Conservation (phyloP, 202 grass and related monocot species). For the Musa balbisiana region DNA sequence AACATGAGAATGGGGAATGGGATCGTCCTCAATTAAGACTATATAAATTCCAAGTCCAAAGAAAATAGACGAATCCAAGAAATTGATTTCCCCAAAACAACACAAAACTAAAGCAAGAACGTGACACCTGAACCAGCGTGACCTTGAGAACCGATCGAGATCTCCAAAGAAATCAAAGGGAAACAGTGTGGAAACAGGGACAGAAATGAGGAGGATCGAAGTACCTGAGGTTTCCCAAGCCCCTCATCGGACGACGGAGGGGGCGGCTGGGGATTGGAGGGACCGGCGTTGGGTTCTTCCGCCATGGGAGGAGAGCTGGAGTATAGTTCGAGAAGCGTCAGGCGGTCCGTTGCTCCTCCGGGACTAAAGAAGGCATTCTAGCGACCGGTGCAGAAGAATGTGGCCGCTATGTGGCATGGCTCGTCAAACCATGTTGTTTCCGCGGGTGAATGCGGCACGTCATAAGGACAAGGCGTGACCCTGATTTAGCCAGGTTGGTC, state of each 20-base stretch:
- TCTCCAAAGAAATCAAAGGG: neutral
- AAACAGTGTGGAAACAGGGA: neutral
- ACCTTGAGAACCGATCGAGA: neutral
- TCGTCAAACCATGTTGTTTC: too few relatives aligned
- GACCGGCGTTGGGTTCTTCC: neutral
- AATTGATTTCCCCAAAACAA: neutral
- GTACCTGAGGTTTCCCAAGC: neutral
- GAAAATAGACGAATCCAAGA: neutral
- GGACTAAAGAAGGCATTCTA: neutral
- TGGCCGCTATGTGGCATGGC: too few relatives aligned
- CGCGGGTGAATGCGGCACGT: too few relatives aligned
- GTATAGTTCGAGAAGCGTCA: neutral
- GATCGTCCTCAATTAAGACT: too few relatives aligned
- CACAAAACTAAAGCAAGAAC: neutral
- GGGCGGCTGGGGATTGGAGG: neutral
- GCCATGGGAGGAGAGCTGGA: neutral
- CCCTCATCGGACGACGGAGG: neutral
- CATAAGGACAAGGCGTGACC: too few relatives aligned
- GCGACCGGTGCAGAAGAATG: too few relatives aligned
- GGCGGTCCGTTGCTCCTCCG: neutral
- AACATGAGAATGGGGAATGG: too few relatives aligned
- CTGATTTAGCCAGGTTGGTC: too few relatives aligned
- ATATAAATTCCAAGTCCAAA: neutral
- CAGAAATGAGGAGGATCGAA: neutral
- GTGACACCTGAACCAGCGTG: neutral